Conservation (phyloP, 345 rosid genomes). For the Cardamine resedifolia region DNA sequence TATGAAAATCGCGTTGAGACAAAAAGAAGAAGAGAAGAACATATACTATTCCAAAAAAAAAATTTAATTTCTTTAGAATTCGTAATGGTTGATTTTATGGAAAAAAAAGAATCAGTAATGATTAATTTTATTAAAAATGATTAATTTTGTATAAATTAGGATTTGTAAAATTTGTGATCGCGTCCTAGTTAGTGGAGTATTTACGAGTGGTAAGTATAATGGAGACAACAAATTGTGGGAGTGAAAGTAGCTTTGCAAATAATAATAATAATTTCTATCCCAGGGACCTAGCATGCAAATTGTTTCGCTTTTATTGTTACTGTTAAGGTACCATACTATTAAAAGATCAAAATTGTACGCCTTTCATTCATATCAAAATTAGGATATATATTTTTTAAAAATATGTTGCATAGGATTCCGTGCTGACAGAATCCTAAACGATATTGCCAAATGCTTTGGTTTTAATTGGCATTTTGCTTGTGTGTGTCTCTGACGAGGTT, state of each 20-base stretch:
- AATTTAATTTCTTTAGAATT: not conserved
- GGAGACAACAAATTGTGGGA: constrained; percentile 29
- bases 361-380: not conserved
- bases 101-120: not conserved
- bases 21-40: not conserved
- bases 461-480: not conserved
- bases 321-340: constrained; percentile 3
- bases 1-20: not conserved
- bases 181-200: not conserved
- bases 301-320: constrained; percentile 1
- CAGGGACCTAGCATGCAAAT: constrained; percentile 29
- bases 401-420: not conserved
- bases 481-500: not conserved
- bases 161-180: not conserved
- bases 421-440: not conserved
- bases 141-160: too few species aligned
- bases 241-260: constrained; percentile 24
- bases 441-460: not conserved
- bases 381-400: too few species aligned
- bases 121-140: not conserved
- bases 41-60: not conserved
- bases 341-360: not conserved
- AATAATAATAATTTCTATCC: constrained; percentile 14
- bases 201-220: constrained; percentile 5
- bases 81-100: not conserved